Base-by-base conservation (phyloP, 2,329 filamentous ascomycete genomes). In the Talaromyces pinophilus region DNA sequence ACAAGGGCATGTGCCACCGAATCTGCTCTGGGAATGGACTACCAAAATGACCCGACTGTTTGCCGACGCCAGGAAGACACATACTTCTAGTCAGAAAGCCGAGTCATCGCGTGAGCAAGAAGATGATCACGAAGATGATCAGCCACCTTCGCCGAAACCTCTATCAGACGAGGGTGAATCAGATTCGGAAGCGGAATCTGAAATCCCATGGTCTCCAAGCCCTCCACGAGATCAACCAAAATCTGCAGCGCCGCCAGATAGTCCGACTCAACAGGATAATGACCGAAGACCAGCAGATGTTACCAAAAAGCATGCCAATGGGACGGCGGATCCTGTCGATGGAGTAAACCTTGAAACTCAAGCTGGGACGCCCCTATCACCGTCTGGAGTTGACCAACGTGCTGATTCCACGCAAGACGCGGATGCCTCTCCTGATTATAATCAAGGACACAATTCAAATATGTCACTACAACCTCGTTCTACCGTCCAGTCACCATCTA, bases 21-120 rank as follows among this genome's bases (percentile, higher is more conserved):
- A 54, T 17, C 72, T 80, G 22, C 66, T 81, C 19, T 65, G 69
- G n/a, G 64, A 73, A 67, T 81, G 79, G 79, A 80, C 80, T 64
- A 35, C 66, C 0, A 70, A 74, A 57, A 74, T 71, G 63, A 57
- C 30, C 17, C 48, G 46, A 33, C 17, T 65, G 22, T 62, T 17
- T 61, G 66, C 19, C 63, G 54, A 67, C 63, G 68, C 40, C 52
- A 69, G 62, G 59, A 22, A 35, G 28, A 15, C 13, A 6, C 57
- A 44, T 59, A 54, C 6, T 19, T 61, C 52, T 50, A 67, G 44
- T 62, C 67, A 52, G 62, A 67, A 19, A 48, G 63, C 19, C 19
- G 25, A 48, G 11, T 19, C 61, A 28, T 25, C 35, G 3, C 42
- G 7, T 17, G 65, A 64, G 46, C 25, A 33, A 50, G 66, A n/a